phyloP scores from a whole-genome alignment of 805 yeast species.

The Kuraishia ogatae region DNA sequence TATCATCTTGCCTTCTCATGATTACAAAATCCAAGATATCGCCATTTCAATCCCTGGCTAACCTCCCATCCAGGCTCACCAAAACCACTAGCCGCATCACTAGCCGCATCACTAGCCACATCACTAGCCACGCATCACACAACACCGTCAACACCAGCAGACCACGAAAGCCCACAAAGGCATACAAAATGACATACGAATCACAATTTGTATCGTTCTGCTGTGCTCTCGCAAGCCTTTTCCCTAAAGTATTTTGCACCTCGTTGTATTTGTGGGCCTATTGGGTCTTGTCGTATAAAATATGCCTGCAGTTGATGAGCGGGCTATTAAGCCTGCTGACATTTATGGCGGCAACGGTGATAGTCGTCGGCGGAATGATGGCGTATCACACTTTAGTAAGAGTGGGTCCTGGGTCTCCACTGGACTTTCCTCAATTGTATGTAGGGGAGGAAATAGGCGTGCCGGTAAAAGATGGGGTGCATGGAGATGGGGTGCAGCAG shows the following conservation, averaged over 20 bases:
- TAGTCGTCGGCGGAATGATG: slow-evolving; percentile 31
- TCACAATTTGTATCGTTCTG: slow-evolving; percentile 13
- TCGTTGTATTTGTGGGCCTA: slow-evolving; percentile 38
- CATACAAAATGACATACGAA: background rate
- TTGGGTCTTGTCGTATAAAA: slow-evolving; percentile 25
- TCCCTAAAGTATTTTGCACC: slow-evolving; percentile 42
- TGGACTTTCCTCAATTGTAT: slow-evolving; percentile 39
- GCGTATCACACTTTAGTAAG: slow-evolving; percentile 45
- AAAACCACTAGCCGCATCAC: too few species aligned
- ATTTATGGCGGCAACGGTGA: slow-evolving; percentile 15
- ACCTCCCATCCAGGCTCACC: background rate
- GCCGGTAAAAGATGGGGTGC: too few species aligned
- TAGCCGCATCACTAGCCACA: too few species aligned
- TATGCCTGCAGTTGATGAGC: slow-evolving; percentile 16
- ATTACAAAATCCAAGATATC: background rate
- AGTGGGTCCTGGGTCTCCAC: slow-evolving; percentile 60
- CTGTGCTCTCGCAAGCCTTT: slow-evolving; percentile 27
- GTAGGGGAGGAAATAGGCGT: too few species aligned
- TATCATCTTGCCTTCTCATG: too few species aligned
- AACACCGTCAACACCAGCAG: background rate
- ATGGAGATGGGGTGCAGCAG: too few species aligned
- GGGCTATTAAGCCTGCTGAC: slow-evolving; percentile 10
- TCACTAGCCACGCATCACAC: background rate
- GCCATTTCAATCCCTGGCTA: background rate
- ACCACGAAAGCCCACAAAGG: background rate